These are phyloP conservation scores for Leptodontidium sp. DNA, from an alignment of 2,329 filamentous ascomycete species.

Conservation along the genomic window DNA sequence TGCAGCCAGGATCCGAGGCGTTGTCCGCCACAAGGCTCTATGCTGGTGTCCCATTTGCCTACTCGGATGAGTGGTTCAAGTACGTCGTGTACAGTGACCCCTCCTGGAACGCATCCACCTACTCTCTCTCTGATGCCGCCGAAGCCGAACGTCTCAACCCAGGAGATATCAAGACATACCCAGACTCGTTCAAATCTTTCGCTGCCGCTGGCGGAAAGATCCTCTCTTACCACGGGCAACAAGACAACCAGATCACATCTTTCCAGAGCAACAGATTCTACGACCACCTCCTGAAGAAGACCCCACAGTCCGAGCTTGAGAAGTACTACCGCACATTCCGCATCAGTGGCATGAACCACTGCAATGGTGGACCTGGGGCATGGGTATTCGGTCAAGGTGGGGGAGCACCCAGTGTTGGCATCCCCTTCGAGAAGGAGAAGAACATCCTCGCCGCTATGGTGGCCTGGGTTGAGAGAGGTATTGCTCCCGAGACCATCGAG, in stretches of 20 bases:
- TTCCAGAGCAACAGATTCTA: constrained; percentile 40
- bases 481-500: constrained; percentile 52
- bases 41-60: constrained; percentile 38
- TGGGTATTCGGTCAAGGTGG: constrained; percentile 46
- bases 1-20: constrained; percentile 57
- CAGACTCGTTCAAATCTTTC: constrained; percentile 34
- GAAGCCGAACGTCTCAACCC: constrained; percentile 42
- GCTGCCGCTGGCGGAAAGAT: constrained; percentile 47
- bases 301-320: constrained; percentile 41
- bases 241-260: constrained; percentile 47
- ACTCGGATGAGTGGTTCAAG: constrained; percentile 51
- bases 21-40: constrained; percentile 50
- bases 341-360: constrained; percentile 61
- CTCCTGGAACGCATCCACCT: constrained; percentile 50
- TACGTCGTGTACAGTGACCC: constrained; percentile 56
- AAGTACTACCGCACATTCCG: constrained; percentile 59
- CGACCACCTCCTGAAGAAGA: constrained; percentile 41
- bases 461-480: constrained; percentile 53
- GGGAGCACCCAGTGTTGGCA: neutral
- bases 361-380: constrained; percentile 56
- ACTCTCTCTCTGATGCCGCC: constrained; percentile 50
- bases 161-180: constrained; percentile 41
- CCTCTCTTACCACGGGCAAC: constrained; percentile 52
- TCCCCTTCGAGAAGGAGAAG: constrained; percentile 14
- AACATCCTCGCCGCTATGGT: constrained; percentile 58